Evolutionary conservation across 1,139 yeast genomes (phyloP).

Genomic region (Suhomyces coccinellae): DNA sequence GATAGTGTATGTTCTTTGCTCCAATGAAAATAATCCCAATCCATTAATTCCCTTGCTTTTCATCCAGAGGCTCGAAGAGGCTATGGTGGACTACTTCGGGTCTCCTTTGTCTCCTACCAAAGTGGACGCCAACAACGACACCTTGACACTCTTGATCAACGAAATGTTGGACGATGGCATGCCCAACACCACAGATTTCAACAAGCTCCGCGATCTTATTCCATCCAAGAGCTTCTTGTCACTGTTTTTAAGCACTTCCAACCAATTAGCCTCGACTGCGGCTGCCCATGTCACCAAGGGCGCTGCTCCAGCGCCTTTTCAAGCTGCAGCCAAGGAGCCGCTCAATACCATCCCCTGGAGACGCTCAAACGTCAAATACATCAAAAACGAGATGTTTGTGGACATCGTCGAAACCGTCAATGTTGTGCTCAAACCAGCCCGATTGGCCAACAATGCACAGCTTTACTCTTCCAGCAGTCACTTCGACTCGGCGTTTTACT

Average conservation of each 20-base stretch:
- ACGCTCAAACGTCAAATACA: slow-evolving; percentile 58
- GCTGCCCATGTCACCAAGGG: slow-evolving; percentile 10
- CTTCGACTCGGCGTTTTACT: slow-evolving; percentile 23
- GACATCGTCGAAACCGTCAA: slow-evolving; percentile 67
- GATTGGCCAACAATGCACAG: slow-evolving; percentile 5
- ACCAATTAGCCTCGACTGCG: slow-evolving; percentile 31
- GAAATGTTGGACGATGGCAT: slow-evolving; percentile 78
- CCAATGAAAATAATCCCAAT: slow-evolving; percentile 21
- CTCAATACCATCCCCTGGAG: slow-evolving; percentile 68
- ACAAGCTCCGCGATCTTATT: slow-evolving; percentile 66
- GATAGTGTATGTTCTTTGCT: slow-evolving; percentile 30
- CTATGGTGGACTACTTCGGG: slow-evolving; percentile 60
- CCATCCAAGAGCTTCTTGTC: slow-evolving; percentile 54
- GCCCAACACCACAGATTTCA: slow-evolving; percentile 73
- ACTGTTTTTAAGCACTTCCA: slow-evolving; percentile 37
- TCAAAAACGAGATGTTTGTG: slow-evolving; percentile 79
- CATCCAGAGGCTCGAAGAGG: slow-evolving; percentile 50
- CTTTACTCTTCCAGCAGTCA: slow-evolving; percentile 13
- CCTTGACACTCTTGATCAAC: slow-evolving; percentile 55
- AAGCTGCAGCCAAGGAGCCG: not conserved
- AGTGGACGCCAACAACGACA: slow-evolving; percentile 65
- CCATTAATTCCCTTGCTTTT: slow-evolving; percentile 62
- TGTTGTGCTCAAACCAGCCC: slow-evolving; percentile 39
- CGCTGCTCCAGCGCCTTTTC: not conserved
- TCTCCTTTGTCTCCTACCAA: slow-evolving; percentile 56